Base-by-base conservation (phyloP, 2,329 filamentous ascomycete genomes). In the Verticillium alfalfae region DNA sequence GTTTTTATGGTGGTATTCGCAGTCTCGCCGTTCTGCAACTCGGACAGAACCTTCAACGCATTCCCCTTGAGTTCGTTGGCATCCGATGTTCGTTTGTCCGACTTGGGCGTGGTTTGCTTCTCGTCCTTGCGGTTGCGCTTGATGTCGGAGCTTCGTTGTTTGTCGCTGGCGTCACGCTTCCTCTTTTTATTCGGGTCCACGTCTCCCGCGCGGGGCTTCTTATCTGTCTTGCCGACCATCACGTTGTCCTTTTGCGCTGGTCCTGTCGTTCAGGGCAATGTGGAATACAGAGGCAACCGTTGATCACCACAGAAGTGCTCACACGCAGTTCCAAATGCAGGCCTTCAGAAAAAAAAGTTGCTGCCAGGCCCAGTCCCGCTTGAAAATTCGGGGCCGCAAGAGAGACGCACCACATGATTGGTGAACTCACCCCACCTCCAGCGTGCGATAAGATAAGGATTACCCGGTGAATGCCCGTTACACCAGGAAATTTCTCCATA, bases 141-240 rank as follows among this genome's bases (percentile, higher is more conserved):
- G 65, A 76, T 72, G 69, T 80, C 79, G 57, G 79, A 72, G 60
- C 73, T 74, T 58, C 71, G 72, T 57, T 75, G 75, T 61, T 72
- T 70, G 60, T 82, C 80, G 62, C 72, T 74, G 41, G 71, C 65
- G 56, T 81, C 79, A 66, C 78, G 70, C 71, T 83, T 83, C 55
- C 80, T 74, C 70, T 83, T 83, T 66, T 78, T 52, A 18, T 45
- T 80, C 56, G 70, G 72, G 63, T 70, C 72, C 63, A 74, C 71
- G 54, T 78, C 73, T 52, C n/a, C 45, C 45, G 45, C 45, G 70
- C 70, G 72, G 57, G 66, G 66, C 65, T 69, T 71, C 34, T 69
- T 65, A 56, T 63, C 68, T 62, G 74, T 74, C 41, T 67, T 66
- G 56, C 73, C 71, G 22, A 75, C 72, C 76, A 78, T 78, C 66